Base-by-base conservation (phyloP, 108 stramenopile species). In the Cyclotella sp. region DNA sequence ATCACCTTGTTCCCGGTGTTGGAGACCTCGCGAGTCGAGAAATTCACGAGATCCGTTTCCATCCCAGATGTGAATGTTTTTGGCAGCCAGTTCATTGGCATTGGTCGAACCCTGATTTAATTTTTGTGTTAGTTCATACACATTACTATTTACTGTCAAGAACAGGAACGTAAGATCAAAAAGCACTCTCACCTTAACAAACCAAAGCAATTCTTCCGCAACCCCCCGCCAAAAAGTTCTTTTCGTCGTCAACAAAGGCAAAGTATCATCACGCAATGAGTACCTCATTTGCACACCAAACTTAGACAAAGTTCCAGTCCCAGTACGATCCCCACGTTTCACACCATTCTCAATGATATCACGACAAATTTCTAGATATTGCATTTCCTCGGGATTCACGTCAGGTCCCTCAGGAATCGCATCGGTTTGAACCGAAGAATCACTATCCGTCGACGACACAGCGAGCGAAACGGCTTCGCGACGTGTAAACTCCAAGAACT, bases 31-130 rank as follows among this genome's bases (percentile, higher is more conserved):
- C 19, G 79, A 81, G 75, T 98, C 98, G 1, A 99, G 87, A 73
- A 98, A 99, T 81, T 98, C 98, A n/a, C 97, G 77, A n/a, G 92
- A 94, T 22, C 95, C 98, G 83, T 99, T 99, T 10, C 99, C 99
- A 82, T 99, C 99, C 99, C 99, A 99, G 74, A 99, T 99, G 74
- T 97, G 98, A 65, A 99, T 96, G 57, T 93, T 83, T 89, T 98
- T 98, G 63, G 88, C 98, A 45, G 89, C 77, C 12, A 99, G 88
- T 41, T 91, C 85, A 65, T 98, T 98, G 28, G 97, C 98, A 84
- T 98, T 97, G 63, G 99, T 99, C 59, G 87, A 90, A 3, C 99
- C 99, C 41, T 72, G 44, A 66, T 15, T 3, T 53, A 21, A 53
- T 5, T 21, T 44, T 64, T 24, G 12, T 22, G 43, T 44, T 64